Conservation (phyloP, 306 rosid genomes). For the Arachis stenosperma region DNA sequence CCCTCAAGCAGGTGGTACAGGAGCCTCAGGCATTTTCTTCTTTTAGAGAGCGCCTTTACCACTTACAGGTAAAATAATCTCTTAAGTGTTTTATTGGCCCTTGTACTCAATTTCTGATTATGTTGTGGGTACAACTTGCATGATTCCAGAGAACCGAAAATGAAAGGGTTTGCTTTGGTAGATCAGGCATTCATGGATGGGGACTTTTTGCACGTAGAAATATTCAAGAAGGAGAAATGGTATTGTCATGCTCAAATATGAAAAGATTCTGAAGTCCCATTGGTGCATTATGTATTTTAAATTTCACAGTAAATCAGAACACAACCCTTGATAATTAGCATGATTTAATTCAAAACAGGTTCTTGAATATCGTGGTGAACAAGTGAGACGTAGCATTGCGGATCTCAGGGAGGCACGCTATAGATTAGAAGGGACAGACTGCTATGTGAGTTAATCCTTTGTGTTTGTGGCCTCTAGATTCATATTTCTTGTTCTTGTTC, state of each 20-base stretch:
- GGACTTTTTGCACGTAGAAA: conserved; percentile 93
- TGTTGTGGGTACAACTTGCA: conserved; percentile 25
- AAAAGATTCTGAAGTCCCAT: conserved; percentile 4
- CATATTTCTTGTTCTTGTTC: neutral
- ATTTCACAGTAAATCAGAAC: conserved; percentile 35
- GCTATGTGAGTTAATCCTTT: conserved; percentile 74
- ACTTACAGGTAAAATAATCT: conserved; percentile 77
- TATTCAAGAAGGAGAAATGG: conserved; percentile 99
- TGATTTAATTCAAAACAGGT: conserved; percentile 58
- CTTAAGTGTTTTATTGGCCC: conserved; percentile 24
- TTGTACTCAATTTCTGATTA: conserved; percentile 36
- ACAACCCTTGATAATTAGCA: conserved; percentile 26
- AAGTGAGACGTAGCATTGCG: conserved; percentile 88
- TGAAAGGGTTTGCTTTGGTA: conserved; percentile 93
- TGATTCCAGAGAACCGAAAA: conserved; percentile 85
- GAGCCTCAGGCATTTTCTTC: conserved; percentile 79
- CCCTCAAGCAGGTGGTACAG: conserved; percentile 55
- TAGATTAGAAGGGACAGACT: conserved; percentile 84
- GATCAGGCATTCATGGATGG: conserved; percentile 99
- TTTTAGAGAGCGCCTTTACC: conserved; percentile 85
- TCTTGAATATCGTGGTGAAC: conserved; percentile 99
- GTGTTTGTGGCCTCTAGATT: neutral
- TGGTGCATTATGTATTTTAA: conserved; percentile 18
- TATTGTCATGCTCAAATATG: conserved; percentile 41
- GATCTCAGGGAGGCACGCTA: conserved; percentile 93